These are phyloP conservation scores for Polytolypa hystricis DNA, from an alignment of 2,329 filamentous ascomycete genomes.

Conservation along the genomic window DNA sequence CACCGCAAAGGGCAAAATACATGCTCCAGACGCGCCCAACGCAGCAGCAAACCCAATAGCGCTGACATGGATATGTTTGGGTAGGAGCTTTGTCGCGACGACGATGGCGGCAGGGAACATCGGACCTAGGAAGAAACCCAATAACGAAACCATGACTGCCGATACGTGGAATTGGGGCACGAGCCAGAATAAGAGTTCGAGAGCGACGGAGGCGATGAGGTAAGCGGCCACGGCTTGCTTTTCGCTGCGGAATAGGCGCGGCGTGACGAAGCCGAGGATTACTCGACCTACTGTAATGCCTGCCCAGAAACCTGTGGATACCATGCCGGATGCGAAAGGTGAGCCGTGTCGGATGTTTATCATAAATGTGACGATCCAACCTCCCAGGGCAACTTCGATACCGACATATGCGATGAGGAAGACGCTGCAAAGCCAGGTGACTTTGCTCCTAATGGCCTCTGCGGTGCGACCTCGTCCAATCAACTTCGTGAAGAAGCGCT, in stretches of 20 bases:
- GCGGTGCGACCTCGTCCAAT: slow-evolving; percentile 14
- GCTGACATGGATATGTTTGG: slow-evolving; percentile 62
- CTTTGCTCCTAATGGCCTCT: slow-evolving; percentile 23
- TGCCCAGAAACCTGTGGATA: slow-evolving; percentile 72
- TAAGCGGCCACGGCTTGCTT: slow-evolving; percentile 56
- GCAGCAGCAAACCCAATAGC: slow-evolving; percentile 72
- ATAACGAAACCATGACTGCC: slow-evolving; percentile 56
- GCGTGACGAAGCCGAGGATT: slow-evolving; percentile 64
- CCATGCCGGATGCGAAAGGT: slow-evolving; percentile 62
- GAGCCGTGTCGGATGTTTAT: slow-evolving; percentile 59
- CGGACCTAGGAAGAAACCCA: slow-evolving; percentile 72
- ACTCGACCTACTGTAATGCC: slow-evolving; percentile 67
- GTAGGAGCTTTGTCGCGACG: slow-evolving; percentile 61
- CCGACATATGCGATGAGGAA: slow-evolving; percentile 75
- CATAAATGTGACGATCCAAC: slow-evolving; percentile 84
- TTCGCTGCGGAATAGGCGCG: slow-evolving; percentile 52
- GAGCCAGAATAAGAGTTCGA: slow-evolving; percentile 70
- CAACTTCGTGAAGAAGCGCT: slow-evolving; percentile 4
- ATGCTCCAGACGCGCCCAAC: slow-evolving; percentile 61
- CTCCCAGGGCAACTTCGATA: slow-evolving; percentile 57
- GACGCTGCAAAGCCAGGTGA: slow-evolving; percentile 59
- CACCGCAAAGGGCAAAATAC: slow-evolving; percentile 33
- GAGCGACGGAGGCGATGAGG: slow-evolving; percentile 49
- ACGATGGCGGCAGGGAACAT: slow-evolving; percentile 67
- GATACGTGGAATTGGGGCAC: slow-evolving; percentile 66